Percentiles rank a stretch among this genome's conserved stretches.
phyloP scores from a whole-genome alignment of 306 rosid species.

The Malus asiatica region DNA sequence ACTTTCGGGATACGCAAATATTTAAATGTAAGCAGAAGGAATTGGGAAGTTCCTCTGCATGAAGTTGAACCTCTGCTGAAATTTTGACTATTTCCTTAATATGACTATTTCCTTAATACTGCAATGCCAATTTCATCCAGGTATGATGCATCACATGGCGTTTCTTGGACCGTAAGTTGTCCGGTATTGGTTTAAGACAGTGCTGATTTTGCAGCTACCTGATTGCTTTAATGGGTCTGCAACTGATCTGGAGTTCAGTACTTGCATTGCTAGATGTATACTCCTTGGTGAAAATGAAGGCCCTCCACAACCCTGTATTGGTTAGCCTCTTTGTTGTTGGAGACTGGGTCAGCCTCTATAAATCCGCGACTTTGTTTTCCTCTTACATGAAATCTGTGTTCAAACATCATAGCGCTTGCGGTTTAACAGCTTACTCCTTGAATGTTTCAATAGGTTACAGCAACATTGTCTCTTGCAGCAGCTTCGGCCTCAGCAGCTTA shows the following conservation, averaged over 20 bases:
- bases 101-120: background rate
- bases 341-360: slow-evolving; percentile 82
- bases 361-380: slow-evolving; percentile 3
- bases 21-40: background rate
- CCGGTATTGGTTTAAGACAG: background rate
- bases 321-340: slow-evolving; percentile 91
- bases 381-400: slow-evolving; percentile 1
- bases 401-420: background rate
- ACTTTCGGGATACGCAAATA: background rate
- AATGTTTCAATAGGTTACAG: slow-evolving; percentile 47
- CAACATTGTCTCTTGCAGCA: slow-evolving; percentile 73
- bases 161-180: background rate
- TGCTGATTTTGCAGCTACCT: slow-evolving; percentile 53
- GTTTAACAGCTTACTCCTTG: slow-evolving; percentile 3
- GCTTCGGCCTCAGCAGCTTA: slow-evolving; percentile 80
- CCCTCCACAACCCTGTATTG: slow-evolving; percentile 60
- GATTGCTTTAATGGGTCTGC: slow-evolving; percentile 89
- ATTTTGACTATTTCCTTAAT: background rate
- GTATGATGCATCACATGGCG: background rate
- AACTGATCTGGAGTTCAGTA: slow-evolving; percentile 73
- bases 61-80: background rate
- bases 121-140: background rate
- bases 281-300: slow-evolving; percentile 66
- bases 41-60: background rate
- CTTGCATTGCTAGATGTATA: slow-evolving; percentile 71